Evolutionary conservation across 2,329 filamentous ascomycete species (phyloP), one percentile per base, ranked within the genome.

Genomic region (Tolypocladium tropicale): DNA sequence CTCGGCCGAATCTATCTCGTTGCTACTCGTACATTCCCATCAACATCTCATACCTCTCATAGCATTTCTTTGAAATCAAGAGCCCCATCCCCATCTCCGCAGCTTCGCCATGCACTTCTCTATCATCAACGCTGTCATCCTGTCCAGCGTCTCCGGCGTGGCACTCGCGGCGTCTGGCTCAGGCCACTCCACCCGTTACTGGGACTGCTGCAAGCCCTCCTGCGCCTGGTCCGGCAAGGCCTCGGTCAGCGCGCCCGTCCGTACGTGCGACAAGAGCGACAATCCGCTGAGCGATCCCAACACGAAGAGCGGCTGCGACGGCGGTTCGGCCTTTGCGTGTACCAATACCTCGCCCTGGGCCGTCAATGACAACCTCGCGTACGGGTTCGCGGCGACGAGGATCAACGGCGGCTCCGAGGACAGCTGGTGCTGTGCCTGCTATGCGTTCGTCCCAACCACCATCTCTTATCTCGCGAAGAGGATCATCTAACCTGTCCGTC

Each of bases 201-300:
- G 81, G 79, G 85, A 88, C 67, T 88, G 85, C 74, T 88, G 85
- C 74, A 89, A 89, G 74, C 80, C 84, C 28, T 85, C 82, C 23
- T 88, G 84, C 67, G 75, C 76, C 4, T 82, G 84, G 84, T 66
- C 74, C 14, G 76, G 69, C 55, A 86, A 86, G 67, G 81, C 78
- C 16, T 59, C 73, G 43, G 75, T 83, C 67, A 72, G 69, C 57
- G 54, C 62, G 11, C 78, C 81, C 16, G 78, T 83, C 37, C 69
- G 70, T 21, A 78, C 79, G 37, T 86, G 83, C 68, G 72, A 78
- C 64, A 75, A 72, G 60, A 71, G 76, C 61, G 79, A 85, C 72
- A 75, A 76, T 57, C 78, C 78, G 4, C 69, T 86, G 52, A 72
- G 71, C 41, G 74, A 81, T 63, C 66, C 73, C 60, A 71, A 76